Percentiles rank a stretch among this genome's conserved stretches.
phyloP scores from a whole-genome alignment of 2,329 filamentous ascomycete genomes.

The Fusarium aywerte region DNA sequence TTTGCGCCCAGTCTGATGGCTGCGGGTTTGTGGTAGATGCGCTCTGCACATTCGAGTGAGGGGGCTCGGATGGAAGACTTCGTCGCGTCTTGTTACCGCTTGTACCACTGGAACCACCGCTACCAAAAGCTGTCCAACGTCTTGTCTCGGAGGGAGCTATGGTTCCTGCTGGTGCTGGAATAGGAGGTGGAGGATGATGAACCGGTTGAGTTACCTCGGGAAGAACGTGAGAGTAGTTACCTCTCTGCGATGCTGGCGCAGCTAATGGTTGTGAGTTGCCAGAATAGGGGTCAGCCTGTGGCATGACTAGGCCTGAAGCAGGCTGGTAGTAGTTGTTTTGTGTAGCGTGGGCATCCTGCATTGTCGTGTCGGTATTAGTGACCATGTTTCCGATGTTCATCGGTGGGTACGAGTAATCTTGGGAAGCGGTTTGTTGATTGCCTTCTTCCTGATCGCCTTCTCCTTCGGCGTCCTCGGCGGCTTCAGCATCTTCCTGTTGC shows the following conservation, averaged over 20 bases:
- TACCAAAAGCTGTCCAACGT: conserved; percentile 22
- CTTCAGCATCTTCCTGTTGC: conserved; percentile 23
- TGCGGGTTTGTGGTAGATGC: conserved; percentile 20
- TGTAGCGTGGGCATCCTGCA: conserved; percentile 31
- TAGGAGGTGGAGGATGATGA: conserved; percentile 12
- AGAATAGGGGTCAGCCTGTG: conserved; percentile 40
- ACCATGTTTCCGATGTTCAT: conserved; percentile 47
- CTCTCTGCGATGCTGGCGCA: conserved; percentile 32
- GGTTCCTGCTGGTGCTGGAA: conserved; percentile 23
- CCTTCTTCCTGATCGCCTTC: conserved; percentile 27
- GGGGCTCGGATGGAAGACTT: conserved; percentile 36
- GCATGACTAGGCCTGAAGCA: conserved; percentile 41
- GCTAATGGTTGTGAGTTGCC: conserved; percentile 25
- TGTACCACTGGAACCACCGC: background rate
- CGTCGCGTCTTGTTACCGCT: conserved; percentile 16
- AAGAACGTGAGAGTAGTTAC: conserved; percentile 20
- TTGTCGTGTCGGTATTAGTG: conserved; percentile 38
- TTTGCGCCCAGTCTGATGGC: conserved; percentile 29
- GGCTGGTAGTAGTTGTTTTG: conserved; percentile 47
- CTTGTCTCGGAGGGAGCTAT: conserved; percentile 27
- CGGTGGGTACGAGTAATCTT: conserved; percentile 46
- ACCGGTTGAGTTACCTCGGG: conserved; percentile 27
- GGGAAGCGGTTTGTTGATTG: conserved; percentile 16
- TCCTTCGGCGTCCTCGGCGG: conserved; percentile 7
- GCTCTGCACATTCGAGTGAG: conserved; percentile 1